phyloP scores from a whole-genome alignment of 176 grass and related monocot genomes.

The Dactylis glomerata region DNA sequence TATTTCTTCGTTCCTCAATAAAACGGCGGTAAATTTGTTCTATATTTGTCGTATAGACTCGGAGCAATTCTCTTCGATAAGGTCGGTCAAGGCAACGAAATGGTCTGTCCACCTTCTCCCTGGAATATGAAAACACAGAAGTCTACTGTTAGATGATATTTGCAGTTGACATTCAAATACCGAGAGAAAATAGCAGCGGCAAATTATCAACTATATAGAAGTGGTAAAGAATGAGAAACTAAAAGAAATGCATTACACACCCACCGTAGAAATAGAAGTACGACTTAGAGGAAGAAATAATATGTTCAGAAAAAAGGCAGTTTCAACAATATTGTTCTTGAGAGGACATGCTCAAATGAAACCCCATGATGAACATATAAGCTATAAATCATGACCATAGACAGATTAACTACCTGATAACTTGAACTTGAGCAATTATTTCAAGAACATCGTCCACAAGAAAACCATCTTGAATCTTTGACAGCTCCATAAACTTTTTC shows the following conservation, averaged over 20 bases:
- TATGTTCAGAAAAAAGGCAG: constrained; percentile 3
- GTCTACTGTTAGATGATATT: constrained; percentile 30
- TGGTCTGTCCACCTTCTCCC: constrained; percentile 88
- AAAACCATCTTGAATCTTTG: constrained; percentile 95
- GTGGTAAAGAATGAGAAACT: constrained; percentile 4
- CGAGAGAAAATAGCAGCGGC: neutral
- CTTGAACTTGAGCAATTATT: constrained; percentile 99
- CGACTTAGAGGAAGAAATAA: constrained; percentile 19
- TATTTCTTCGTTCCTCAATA: constrained; percentile 83
- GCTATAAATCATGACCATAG: constrained; percentile 4
- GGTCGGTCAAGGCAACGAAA: constrained; percentile 86
- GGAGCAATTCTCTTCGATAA: constrained; percentile 91
- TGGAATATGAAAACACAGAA: constrained; percentile 44
- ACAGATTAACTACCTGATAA: constrained; percentile 78
- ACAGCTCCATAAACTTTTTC: constrained; percentile 99
- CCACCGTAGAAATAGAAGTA: neutral
- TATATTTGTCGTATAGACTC: constrained; percentile 88
- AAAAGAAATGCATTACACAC: neutral
- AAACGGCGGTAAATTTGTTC: constrained; percentile 84
- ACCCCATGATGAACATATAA: constrained; percentile 12
- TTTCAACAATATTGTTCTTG: neutral
- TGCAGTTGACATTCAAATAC: neutral
- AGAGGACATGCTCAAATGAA: neutral
- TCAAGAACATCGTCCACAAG: constrained; percentile 80
- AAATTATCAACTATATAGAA: constrained; percentile 24